phyloP scores from a whole-genome alignment of 352 stramenopile genomes.

The Pythium angustatum region DNA sequence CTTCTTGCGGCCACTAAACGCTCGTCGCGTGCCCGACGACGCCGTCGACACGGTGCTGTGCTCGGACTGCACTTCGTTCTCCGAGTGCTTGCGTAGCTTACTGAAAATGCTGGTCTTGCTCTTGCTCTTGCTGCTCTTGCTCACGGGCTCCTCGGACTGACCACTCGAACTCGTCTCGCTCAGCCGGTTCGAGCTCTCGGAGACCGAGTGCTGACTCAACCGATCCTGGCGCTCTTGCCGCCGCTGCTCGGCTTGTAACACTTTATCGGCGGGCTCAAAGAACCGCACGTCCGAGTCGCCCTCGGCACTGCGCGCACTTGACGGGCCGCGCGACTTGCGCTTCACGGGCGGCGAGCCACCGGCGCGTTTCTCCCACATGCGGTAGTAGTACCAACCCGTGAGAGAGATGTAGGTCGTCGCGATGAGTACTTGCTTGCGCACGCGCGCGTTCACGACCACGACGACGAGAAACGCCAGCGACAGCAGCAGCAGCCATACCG shows the following conservation, averaged over 20 bases:
- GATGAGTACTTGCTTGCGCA: slow-evolving; percentile 71
- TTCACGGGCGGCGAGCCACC: not conserved
- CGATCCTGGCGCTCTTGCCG: slow-evolving; percentile 13
- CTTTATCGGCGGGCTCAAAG: slow-evolving; percentile 29
- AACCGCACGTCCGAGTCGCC: slow-evolving; percentile 22
- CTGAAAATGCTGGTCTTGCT: slow-evolving; percentile 2
- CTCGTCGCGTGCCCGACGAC: slow-evolving; percentile 41
- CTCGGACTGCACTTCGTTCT: slow-evolving; percentile 12
- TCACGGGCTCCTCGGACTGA: slow-evolving; percentile 36
- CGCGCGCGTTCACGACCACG: slow-evolving; percentile 43
- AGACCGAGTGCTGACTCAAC: slow-evolving; percentile 26
- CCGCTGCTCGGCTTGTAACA: slow-evolving; percentile 12
- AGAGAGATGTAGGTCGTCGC: slow-evolving; percentile 76
- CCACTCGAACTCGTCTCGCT: slow-evolving; percentile 61
- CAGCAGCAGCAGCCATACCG: slow-evolving; percentile 45
- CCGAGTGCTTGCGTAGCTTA: slow-evolving; percentile 26
- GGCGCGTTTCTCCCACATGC: slow-evolving; percentile 69
- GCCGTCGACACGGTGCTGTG: slow-evolving; percentile 34
- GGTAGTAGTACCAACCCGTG: slow-evolving; percentile 86
- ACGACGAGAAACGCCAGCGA: slow-evolving; percentile 41
- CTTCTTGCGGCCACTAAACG: slow-evolving; percentile 81
- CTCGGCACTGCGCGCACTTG: slow-evolving; percentile 5
- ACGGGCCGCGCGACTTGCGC: slow-evolving; percentile 19
- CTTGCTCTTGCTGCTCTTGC: slow-evolving; percentile 30
- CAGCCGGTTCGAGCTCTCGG: slow-evolving; percentile 44